Evolutionary conservation across 202 grass and related monocot genomes (phyloP), one percentile per base, ranked within the genome.

Genomic region (Carex arenaria): DNA sequence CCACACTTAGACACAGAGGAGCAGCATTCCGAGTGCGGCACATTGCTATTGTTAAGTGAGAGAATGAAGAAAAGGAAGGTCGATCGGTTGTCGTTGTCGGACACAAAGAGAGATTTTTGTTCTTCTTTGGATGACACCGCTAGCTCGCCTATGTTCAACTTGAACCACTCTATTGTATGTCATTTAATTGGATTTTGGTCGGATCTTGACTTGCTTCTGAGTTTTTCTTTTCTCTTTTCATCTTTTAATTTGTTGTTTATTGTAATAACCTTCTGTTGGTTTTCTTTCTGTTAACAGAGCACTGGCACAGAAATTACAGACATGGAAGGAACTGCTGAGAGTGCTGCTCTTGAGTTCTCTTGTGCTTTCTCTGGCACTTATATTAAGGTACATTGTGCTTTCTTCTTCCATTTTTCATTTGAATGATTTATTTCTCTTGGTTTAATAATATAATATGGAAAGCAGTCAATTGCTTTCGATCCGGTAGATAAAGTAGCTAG

Each of bases 1-100:
- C 93, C 87, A 49, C 92, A 89, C 10, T 89, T 90, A 3, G 63
- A 82, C 47, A 65, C 45, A 0, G 79, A 81, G 23, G 79, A 81
- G 43, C 72, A 55, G 49, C 47, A 75, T 75, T 75, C 72, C 15
- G 72, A 75, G 23, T 55, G 49, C 9, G 72, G 47, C 23, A 72
- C 42, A 72, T 72, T 72, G 69, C 13, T 47, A 14, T 26, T 72
- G 19, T 47, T 38, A 8, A 62, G 55, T 47, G 56, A 62, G 4
- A 47, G 38, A 28, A 61, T 5, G 30, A 80, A 80, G 32, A 80
- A 80, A n/a, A 26, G 78, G 20, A 80, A 80, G 56, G 59, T 64
- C 3, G 32, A 80, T 80, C 10, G 20, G 55, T 80, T 30, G 31
- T 17, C 1, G 55, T 80, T 30, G 31, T 17, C 1, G 0, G 59